Base-by-base conservation (phyloP, 805 yeast genomes). In the Kodamaea neixiangensis region DNA sequence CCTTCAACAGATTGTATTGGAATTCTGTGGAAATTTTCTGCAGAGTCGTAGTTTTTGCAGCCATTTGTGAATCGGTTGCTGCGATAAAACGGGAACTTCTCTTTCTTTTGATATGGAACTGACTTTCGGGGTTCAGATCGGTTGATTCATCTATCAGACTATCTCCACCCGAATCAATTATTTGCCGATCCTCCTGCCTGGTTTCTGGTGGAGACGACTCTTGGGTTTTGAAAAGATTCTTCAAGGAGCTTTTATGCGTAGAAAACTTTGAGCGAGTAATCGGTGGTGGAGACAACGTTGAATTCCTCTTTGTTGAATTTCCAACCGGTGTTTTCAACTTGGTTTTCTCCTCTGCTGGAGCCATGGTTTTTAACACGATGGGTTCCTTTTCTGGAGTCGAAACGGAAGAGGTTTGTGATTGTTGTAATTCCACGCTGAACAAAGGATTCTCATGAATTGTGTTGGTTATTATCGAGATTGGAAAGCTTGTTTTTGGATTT, bases 1-100 rank as follows among this genome's bases (percentile, higher is more conserved):
- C 52, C 17, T 40, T 38, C 14, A 58, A 52, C 5, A 53, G 25
- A 22, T 44, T 50, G 25, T 54, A 52, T 0, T 43, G 19, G 10
- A 5, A 25, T 25, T 25, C 31, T 5, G 31, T 25, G 11, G 31
- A 25, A 3, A 25, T 3, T 5, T 25, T 25, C 31, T 25, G 13
- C 3, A 25, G 13, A 25, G 10, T 13, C 7, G 7, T 9, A 11
- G 10, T 21, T 33, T 22, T 31, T 21, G 22, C 47, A 39, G 18
- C 43, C 44, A 40, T 34, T 42, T 20, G 15, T 5, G 41, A 20
- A 7, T 25, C 34, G 17, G 15, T 25, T n/a, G 21, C 14, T 4
- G 45, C 31, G 37, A 48, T 35, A 17, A 21, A 42, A 21, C 20
- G 34, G 15, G 20, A 37, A 34, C 31, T 44, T 18, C 31, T 51